phyloP scores from a whole-genome alignment of 345 rosid species.

The Trapa bicornis region DNA sequence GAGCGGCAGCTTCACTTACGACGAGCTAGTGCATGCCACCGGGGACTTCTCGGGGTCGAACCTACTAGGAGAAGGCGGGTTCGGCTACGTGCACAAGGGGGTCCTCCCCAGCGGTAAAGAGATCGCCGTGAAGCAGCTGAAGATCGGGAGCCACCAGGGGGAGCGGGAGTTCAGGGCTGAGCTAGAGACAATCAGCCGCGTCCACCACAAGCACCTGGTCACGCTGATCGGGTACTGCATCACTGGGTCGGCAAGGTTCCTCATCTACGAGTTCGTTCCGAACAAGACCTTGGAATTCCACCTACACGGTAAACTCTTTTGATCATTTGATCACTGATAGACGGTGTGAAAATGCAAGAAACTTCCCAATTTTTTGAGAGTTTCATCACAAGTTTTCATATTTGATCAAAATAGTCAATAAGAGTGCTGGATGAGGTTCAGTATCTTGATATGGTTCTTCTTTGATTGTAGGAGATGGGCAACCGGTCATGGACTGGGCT shows the following conservation, averaged over 20 bases:
- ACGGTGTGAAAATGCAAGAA: too few relatives aligned
- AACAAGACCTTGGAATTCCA: conserved; percentile 33
- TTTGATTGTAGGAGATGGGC: conserved; percentile 14
- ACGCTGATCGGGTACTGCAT: conserved; percentile 32
- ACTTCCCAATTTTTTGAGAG: too few relatives aligned
- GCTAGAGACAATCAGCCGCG: conserved; percentile 23
- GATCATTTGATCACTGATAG: not conserved
- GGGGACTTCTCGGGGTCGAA: conserved; percentile 25
- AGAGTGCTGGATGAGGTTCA: not conserved
- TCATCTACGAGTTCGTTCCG: conserved; percentile 38
- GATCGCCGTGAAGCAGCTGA: conserved; percentile 34
- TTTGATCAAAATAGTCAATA: too few relatives aligned
- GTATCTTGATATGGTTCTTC: not conserved
- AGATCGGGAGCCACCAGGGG: conserved; percentile 25
- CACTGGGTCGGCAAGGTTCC: conserved; percentile 19
- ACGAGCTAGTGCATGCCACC: conserved; percentile 22
- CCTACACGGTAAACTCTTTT: conserved; percentile 23
- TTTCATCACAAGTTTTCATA: too few relatives aligned
- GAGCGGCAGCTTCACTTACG: conserved; percentile 22
- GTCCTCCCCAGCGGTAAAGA: conserved; percentile 17
- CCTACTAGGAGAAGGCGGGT: conserved; percentile 37
- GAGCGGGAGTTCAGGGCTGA: conserved; percentile 29
- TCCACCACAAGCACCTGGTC: conserved; percentile 34
- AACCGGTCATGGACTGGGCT: conserved; percentile 32
- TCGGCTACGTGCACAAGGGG: conserved; percentile 34